Conservation (phyloP, 192 early-diverging fungal genomes). For the Coemansia sp. region DNA sequence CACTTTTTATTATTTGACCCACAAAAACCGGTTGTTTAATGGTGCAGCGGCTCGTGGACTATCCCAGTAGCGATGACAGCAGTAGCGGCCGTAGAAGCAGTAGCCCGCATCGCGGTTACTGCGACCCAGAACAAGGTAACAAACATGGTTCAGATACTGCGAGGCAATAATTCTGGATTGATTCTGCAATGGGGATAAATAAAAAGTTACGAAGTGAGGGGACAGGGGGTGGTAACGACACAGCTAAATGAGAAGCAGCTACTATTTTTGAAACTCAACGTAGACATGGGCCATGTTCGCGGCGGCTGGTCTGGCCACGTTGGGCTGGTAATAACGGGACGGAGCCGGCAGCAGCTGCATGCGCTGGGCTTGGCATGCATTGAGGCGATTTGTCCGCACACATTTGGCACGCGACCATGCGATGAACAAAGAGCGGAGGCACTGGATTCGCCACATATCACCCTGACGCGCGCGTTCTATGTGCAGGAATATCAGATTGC, state of each 20-base stretch:
- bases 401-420: no score
- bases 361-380: constrained; percentile 19
- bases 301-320: constrained; percentile 50
- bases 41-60: constrained; percentile 31
- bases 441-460: constrained; percentile 33
- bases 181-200: no score
- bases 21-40: constrained; percentile 2
- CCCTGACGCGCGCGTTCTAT: constrained; percentile 46
- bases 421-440: constrained; percentile 1
- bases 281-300: constrained; percentile 34
- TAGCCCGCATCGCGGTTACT: constrained; percentile 9
- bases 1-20: no score
- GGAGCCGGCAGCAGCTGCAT: constrained; percentile 19
- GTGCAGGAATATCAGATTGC: constrained; percentile 47
- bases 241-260: not conserved
- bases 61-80: constrained; percentile 40
- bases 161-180: no score
- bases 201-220: not conserved
- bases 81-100: constrained; percentile 26
- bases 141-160: constrained; percentile 8
- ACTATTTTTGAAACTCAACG: not conserved
- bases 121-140: constrained; percentile 17
- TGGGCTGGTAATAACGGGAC: constrained; percentile 16
- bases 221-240: constrained; percentile 2
- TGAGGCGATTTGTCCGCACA: not conserved